Percentiles rank a stretch among this genome's conserved stretches.
phyloP scores from a whole-genome alignment of 2,329 filamentous ascomycete genomes.

The Fusarium sp. region DNA sequence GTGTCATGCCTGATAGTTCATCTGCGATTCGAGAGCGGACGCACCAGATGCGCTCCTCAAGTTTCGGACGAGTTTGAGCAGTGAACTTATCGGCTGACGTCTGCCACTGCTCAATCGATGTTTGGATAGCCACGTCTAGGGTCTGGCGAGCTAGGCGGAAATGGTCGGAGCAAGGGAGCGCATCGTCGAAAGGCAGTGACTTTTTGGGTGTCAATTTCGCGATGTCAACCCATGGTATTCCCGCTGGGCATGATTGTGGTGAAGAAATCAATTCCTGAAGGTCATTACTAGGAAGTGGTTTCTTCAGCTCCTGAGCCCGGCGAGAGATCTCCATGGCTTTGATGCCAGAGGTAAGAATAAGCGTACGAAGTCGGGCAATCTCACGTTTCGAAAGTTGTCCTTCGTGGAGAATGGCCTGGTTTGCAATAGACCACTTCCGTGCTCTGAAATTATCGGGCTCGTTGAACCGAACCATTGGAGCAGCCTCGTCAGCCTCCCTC shows the following conservation, averaged over 20 bases:
- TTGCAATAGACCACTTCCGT: conserved; percentile 63
- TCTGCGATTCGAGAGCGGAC: conserved; percentile 59
- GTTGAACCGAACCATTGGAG: conserved; percentile 41
- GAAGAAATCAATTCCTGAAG: conserved; percentile 34
- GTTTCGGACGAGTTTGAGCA: conserved; percentile 62
- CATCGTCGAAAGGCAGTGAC: conserved; percentile 45
- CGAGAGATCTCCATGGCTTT: conserved; percentile 84
- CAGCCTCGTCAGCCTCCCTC: conserved; percentile 48
- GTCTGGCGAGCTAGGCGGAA: conserved; percentile 64
- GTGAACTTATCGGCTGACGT: conserved; percentile 68
- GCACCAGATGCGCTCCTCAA: conserved; percentile 58
- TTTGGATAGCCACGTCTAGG: conserved; percentile 57
- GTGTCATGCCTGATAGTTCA: conserved; percentile 69
- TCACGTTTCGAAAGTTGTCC: conserved; percentile 70
- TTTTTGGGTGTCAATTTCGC: conserved; percentile 52
- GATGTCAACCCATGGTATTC: conserved; percentile 55
- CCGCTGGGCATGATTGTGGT: conserved; percentile 30
- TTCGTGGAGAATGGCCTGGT: conserved; percentile 51
- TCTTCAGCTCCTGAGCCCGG: conserved; percentile 63
- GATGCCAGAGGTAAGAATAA: conserved; percentile 86
- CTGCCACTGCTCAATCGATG: conserved; percentile 65
- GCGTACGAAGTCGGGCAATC: conserved; percentile 77
- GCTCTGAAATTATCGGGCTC: conserved; percentile 40
- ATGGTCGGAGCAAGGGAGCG: conserved; percentile 54
- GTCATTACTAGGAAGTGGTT: conserved; percentile 45